These are phyloP conservation scores for Ophiocordyceps camponoti-leonardi DNA, from an alignment of 2,329 filamentous ascomycete genomes.

Conservation along the genomic window DNA sequence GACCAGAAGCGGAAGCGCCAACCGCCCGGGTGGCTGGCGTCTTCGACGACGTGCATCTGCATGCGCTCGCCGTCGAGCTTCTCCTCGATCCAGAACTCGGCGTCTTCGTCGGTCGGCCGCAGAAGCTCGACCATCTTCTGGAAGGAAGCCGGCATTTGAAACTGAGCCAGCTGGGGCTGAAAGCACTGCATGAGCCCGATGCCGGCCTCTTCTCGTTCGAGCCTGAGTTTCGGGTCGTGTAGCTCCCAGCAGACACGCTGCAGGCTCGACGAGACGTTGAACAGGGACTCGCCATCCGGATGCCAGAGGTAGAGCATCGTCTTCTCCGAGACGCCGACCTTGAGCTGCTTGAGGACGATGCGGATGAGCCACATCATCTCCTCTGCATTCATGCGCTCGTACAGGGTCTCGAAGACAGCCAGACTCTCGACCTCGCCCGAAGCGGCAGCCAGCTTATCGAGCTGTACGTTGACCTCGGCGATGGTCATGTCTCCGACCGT, in stretches of 20 bases:
- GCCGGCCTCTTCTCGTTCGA: conserved; percentile 59
- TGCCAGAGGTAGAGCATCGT: conserved; percentile 77
- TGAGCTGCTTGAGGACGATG: conserved; percentile 71
- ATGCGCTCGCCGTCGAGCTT: conserved; percentile 95
- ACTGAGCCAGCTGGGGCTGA: conserved; percentile 86
- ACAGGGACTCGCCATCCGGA: conserved; percentile 58
- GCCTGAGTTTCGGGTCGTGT: conserved; percentile 50
- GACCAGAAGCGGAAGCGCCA: conserved; percentile 80
- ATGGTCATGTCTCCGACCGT: conserved; percentile 66
- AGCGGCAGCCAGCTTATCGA: conserved; percentile 62
- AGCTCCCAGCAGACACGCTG: conserved; percentile 91
- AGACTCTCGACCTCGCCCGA: conserved; percentile 72
- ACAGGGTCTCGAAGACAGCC: conserved; percentile 68
- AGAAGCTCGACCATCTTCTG: conserved; percentile 59
- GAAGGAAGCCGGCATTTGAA: conserved; percentile 64
- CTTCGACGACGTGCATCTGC: conserved; percentile 81
- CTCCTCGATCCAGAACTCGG: conserved; percentile 90
- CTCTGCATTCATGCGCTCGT: conserved; percentile 79
- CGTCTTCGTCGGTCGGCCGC: conserved; percentile 49
- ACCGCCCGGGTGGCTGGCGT: conserved; percentile 50
- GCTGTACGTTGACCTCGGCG: conserved; percentile 70
- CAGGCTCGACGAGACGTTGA: conserved; percentile 81
- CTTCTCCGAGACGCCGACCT: conserved; percentile 64
- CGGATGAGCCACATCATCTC: conserved; percentile 91
- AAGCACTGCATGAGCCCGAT: conserved; percentile 87